These are phyloP conservation scores for Fusarium sp. DNA, from an alignment of 2,329 filamentous ascomycete genomes.

Conservation along the genomic window DNA sequence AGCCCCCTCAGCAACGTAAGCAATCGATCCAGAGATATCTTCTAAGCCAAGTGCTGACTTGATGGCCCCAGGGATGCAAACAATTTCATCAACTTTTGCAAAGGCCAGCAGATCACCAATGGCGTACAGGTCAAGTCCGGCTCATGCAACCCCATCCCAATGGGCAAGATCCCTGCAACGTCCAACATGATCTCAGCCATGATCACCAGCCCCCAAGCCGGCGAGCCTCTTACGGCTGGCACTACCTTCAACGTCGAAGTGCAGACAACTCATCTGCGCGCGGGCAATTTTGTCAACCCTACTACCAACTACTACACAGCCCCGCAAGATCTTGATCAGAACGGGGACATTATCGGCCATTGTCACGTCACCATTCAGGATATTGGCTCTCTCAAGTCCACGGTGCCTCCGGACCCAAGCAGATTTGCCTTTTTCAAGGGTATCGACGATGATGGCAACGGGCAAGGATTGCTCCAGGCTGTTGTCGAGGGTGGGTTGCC, in stretches of 20 bases:
- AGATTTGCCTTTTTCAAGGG: constrained; percentile 1
- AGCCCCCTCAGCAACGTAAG: constrained; percentile 66
- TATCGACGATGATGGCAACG: constrained; percentile 1
- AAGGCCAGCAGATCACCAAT: constrained; percentile 68
- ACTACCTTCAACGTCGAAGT: constrained; percentile 51
- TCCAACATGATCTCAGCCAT: constrained; percentile 70
- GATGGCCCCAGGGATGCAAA: neutral
- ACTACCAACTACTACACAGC: neutral
- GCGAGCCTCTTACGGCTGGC: constrained; percentile 61
- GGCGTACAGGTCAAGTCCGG: constrained; percentile 69
- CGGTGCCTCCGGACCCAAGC: constrained; percentile 50
- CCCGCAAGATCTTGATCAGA: constrained; percentile 54
- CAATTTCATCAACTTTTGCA: constrained; percentile 67
- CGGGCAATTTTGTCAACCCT: neutral
- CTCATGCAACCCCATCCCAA: constrained; percentile 74
- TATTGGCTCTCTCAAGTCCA: constrained; percentile 66
- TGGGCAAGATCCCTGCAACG: constrained; percentile 70
- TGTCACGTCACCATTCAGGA: constrained; percentile 72
- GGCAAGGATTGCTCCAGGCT: constrained; percentile 5
- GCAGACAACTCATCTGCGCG: neutral
- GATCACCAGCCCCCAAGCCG: constrained; percentile 66
- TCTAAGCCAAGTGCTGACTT: neutral
- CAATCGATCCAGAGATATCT: neutral
- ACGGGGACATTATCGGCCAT: constrained; percentile 69
- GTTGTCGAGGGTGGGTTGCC: neutral